Evolutionary conservation across 1,139 yeast species (phyloP).

Genomic region (Kurtzmaniella natalensis): DNA sequence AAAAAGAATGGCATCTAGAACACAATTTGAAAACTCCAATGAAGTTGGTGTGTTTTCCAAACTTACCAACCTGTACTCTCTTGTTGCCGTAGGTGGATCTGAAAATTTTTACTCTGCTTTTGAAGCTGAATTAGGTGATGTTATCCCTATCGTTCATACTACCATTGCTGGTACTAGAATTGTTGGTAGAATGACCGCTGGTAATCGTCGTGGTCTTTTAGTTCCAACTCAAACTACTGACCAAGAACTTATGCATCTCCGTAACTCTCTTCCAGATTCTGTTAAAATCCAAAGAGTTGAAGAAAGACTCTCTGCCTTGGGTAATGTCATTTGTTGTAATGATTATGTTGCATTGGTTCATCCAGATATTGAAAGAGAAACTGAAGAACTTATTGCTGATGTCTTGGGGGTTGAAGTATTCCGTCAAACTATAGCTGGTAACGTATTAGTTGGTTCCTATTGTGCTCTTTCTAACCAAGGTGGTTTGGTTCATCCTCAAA

Average conservation of each 20-base stretch:
- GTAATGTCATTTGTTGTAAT: conserved; percentile 97
- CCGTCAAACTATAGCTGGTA: conserved; percentile 98
- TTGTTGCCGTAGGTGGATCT: conserved; percentile 97
- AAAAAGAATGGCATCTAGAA: conserved; percentile 41
- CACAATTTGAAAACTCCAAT: conserved; percentile 91
- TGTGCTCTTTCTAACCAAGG: conserved; percentile 96
- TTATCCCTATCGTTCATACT: conserved; percentile 92
- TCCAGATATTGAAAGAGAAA: conserved; percentile 98
- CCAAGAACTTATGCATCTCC: conserved; percentile 94
- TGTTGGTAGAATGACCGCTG: conserved; percentile 98
- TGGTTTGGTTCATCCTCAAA: conserved; percentile 97
- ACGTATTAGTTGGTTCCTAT: conserved; percentile 95
- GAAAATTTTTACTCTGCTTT: conserved; percentile 97
- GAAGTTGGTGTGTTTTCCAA: conserved; percentile 98
- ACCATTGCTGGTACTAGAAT: conserved; percentile 98
- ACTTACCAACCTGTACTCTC: conserved; percentile 91
- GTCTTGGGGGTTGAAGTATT: conserved; percentile 99
- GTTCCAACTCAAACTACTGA: conserved; percentile 99
- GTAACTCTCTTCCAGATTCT: conserved; percentile 95
- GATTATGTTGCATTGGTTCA: conserved; percentile 98
- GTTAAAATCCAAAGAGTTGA: conserved; percentile 97
- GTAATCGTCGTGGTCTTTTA: conserved; percentile 93
- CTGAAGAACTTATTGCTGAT: conserved; percentile 97
- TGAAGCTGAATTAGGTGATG: conserved; percentile 96
- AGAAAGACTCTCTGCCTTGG: conserved; percentile 93